Evolutionary conservation across 2,329 filamentous ascomycete genomes (phyloP), one percentile per base, ranked within the genome.

Genomic region (Chaetomiaceae sp.): DNA sequence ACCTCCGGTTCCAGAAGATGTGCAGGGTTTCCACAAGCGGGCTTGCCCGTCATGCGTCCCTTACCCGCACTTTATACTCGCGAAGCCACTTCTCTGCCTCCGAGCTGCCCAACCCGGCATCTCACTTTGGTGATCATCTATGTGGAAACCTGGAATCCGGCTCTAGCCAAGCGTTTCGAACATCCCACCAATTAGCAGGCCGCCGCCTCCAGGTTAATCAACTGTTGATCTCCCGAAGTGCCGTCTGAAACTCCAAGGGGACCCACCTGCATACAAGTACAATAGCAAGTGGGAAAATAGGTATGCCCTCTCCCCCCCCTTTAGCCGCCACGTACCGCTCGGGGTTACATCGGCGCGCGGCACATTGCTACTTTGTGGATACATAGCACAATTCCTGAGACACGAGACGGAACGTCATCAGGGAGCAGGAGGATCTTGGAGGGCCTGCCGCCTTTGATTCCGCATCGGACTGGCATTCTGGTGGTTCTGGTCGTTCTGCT

Each of bases 221-320:
- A 40, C 13, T 42, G 53, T 32, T 51, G 46, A 58, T 58, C 53
- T 56, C 56, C 56, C 56, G 56, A 49, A 37, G 20, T 42, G 38
- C 56, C 53, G 53, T 51, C 53, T 53, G 52, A 55, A 55, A 57
- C 55, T 20, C 20, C 14, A 16, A n/a, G n/a, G 16, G 27, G 33
- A 33, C 38, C 53, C 53, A 55, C 53, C n/a, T 1, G 21, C 18
- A 44, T 44, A 46, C 32, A 37, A 51, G 44, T 20, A 16, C 20
- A 49, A 47, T 46, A 50, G 11, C 52, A 46, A 32, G 29, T n/a
- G 21, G 13, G 23, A 16, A 34, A 25, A 30, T 11, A 13, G 14
- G n/a, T n/a, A n/a, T n/a, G n/a, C n/a, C n/a, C n/a, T n/a, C n/a
- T n/a, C n/a, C n/a, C n/a, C 6, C 23, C 25, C 32, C 8, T 55